These are phyloP conservation scores for Pascua guehoae DNA, from an alignment of 1,284 basidiomycete species.

Conservation along the genomic window DNA sequence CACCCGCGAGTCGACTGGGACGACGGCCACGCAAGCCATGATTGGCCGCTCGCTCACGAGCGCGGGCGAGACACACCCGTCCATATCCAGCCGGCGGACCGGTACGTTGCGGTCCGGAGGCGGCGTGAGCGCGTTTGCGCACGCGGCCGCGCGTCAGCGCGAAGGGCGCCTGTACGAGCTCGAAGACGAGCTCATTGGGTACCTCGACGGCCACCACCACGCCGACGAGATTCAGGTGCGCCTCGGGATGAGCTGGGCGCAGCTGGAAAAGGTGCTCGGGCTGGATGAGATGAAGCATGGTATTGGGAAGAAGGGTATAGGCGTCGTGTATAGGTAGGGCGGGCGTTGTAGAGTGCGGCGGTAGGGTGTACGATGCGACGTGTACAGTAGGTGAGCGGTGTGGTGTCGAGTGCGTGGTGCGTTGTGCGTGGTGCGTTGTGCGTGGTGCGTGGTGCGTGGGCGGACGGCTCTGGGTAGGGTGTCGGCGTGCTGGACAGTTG, in stretches of 20 bases:
- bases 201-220: slow-evolving; percentile 83
- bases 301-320: slow-evolving; percentile 38
- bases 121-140: neutral
- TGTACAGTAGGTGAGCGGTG: too few relatives aligned
- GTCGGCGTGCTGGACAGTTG: too few relatives aligned
- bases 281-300: slow-evolving; percentile 32
- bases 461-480: too few relatives aligned
- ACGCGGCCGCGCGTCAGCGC: slow-evolving; percentile 14
- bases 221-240: slow-evolving; percentile 82
- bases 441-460: too few relatives aligned
- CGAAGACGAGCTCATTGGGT: slow-evolving; percentile 56
- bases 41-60: slow-evolving; percentile 4
- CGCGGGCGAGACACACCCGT: slow-evolving; percentile 21
- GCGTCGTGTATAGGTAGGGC: slow-evolving; percentile 30
- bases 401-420: too few relatives aligned
- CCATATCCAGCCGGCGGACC: slow-evolving; percentile 9
- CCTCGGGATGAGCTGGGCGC: slow-evolving; percentile 78
- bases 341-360: neutral
- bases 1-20: neutral
- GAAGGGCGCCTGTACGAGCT: slow-evolving; percentile 24
- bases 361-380: neutral
- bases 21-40: neutral
- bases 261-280: slow-evolving; percentile 70
- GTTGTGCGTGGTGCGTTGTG: too few relatives aligned
- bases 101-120: slow-evolving; percentile 13